Evolutionary conservation across 257 asterid genomes (phyloP), one percentile per base, ranked within the genome.

Genomic region (Solanum chmielewskii): DNA sequence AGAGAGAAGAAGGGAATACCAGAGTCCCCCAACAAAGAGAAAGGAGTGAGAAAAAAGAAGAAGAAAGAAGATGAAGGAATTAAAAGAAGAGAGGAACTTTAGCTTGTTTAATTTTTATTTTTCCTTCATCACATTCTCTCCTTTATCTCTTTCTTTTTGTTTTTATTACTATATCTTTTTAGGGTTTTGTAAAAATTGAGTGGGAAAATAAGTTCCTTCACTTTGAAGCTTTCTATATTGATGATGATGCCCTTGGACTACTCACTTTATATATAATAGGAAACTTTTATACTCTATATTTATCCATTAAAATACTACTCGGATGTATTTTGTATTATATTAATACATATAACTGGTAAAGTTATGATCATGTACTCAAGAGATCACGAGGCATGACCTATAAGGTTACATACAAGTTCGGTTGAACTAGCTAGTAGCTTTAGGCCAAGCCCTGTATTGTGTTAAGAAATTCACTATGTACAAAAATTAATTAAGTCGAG

Each of bases 151-250:
- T 49, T 80, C 89, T 87, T 87, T 90, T 90, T 89, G 87, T 89
- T 89, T 83, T 78, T 81, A 86, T 88, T 87, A 76, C 42, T 87
- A 74, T 86, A 76, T 80, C 83, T 84, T 83, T 86, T 88, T 87
- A 87, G 90, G 92, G 91, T 88, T 90, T 85, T 49, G 85, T 80
- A 80, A 47, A 78, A 49, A 29, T 45, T 90, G 88, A 83, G 88
- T 90, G 87, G 89, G 92, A 14, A 87, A 77, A 74, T 37, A 74
- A 88, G 83, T 88, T 90, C 85, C 92, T 90, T 90, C 88, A 85
- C 87, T 84, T 90, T 87, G 84, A 90, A 90, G 92, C 89, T 90
- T 75, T 71, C 86, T 60, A 56, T 25, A 69, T 80, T 52, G 42
- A 62, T 76, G 52, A 62, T 76, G 88, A 76, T 76, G 31, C 87